phyloP scores from a whole-genome alignment of 139 green algal species.

The Bryopsis sp. region DNA sequence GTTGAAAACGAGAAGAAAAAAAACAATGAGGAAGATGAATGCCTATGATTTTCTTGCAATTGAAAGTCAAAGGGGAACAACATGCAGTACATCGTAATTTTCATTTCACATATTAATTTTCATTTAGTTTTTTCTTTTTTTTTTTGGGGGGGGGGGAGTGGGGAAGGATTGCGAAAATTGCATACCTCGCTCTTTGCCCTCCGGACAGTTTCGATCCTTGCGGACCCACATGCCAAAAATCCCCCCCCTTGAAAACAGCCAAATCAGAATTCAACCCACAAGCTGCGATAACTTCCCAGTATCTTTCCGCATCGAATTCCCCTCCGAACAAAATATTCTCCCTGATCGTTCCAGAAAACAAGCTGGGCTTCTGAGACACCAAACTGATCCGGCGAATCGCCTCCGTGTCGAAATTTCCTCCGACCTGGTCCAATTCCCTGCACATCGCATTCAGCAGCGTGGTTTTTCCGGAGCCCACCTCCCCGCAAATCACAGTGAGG shows the following conservation, averaged over 20 bases:
- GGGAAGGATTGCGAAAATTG: too few species aligned
- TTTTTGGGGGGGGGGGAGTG: too few species aligned
- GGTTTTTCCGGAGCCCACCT: constrained; percentile 63
- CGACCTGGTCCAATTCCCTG: constrained; percentile 42
- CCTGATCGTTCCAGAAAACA: constrained; percentile 45
- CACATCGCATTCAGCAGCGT: constrained; percentile 56
- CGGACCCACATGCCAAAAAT: constrained; percentile 26
- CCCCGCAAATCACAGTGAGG: constrained; percentile 52
- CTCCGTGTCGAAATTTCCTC: background rate
- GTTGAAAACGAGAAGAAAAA: too few species aligned
- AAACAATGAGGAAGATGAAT: too few species aligned
- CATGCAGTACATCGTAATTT: too few species aligned
- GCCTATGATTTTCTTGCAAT: too few species aligned
- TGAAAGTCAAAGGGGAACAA: too few species aligned
- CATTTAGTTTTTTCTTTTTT: too few species aligned
- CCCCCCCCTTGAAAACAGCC: constrained; percentile 21
- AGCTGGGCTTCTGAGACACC: constrained; percentile 50
- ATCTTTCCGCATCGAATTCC: constrained; percentile 21
- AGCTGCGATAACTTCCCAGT: constrained; percentile 30
- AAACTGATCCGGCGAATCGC: constrained; percentile 28
- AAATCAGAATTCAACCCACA: constrained; percentile 38
- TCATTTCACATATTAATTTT: too few species aligned
- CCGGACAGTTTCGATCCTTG: constrained; percentile 35
- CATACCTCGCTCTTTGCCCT: constrained; percentile 35
- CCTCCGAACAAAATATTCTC: constrained; percentile 49